Conservation (phyloP, 1,139 yeast species). For the Blastobotrys persicus region DNA sequence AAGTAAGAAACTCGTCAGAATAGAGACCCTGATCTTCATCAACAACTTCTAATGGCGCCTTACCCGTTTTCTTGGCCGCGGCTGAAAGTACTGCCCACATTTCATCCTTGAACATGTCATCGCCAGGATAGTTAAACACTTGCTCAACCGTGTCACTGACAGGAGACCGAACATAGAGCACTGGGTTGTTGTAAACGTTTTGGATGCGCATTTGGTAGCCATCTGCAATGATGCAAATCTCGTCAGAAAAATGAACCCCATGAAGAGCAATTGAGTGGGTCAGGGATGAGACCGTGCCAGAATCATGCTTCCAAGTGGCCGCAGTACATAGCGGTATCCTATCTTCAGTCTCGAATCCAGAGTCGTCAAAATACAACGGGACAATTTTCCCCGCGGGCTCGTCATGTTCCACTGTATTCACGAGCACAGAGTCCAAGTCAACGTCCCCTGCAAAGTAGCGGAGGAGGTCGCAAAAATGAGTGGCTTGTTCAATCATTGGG, state of each 20-base stretch:
- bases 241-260: conserved; percentile 25
- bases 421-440: conserved; percentile 21
- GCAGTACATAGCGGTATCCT: conserved; percentile 25
- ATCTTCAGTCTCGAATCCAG: conserved; percentile 22
- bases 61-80: conserved; percentile 17
- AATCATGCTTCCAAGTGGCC: conserved; percentile 25
- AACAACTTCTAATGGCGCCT: conserved; percentile 7
- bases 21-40: conserved; percentile 6
- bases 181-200: conserved; percentile 25
- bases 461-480: conserved; percentile 26
- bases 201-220: conserved; percentile 27
- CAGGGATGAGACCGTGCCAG: conserved; percentile 26
- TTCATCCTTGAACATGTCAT: conserved; percentile 21
- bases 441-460: conserved; percentile 28
- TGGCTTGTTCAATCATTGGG: conserved; percentile 27
- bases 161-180: conserved; percentile 24
- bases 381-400: conserved; percentile 24
- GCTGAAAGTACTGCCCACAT: conserved; percentile 18
- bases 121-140: conserved; percentile 20
- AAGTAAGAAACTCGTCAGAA: conserved; percentile 13
- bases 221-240: conserved; percentile 25
- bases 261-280: conserved; percentile 26
- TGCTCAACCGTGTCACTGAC: conserved; percentile 18
- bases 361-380: conserved; percentile 24
- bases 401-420: conserved; percentile 22